A percentile compares a stretch with the other conserved stretches of the same genome.
These are phyloP conservation scores for Phylloporus scabripes DNA, from an alignment of 768 basidiomycete species.

Conservation along the genomic window DNA sequence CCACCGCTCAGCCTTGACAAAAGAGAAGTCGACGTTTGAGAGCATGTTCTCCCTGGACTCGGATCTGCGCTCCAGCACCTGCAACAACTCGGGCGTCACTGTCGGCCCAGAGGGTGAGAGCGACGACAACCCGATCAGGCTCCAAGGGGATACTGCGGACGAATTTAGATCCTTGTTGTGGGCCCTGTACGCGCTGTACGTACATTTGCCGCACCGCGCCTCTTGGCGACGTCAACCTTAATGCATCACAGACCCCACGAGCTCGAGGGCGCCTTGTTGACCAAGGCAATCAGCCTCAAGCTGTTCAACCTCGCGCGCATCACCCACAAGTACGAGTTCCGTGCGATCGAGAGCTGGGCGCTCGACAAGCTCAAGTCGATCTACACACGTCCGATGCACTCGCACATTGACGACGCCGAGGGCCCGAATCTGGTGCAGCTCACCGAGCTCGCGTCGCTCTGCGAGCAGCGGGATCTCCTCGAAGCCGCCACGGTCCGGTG, in stretches of 20 bases:
- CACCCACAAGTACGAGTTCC: slow-evolving; percentile 46
- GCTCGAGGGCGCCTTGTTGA: slow-evolving; percentile 38
- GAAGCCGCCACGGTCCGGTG: slow-evolving; percentile 39
- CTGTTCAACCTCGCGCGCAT: slow-evolving; percentile 45
- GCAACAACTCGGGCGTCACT: slow-evolving; percentile 22
- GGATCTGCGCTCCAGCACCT: slow-evolving; percentile 26
- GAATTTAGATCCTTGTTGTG: slow-evolving; percentile 51
- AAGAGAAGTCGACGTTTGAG: slow-evolving; percentile 44
- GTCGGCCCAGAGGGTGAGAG: slow-evolving; percentile 40
- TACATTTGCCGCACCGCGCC: slow-evolving; percentile 8
- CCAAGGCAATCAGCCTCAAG: slow-evolving; percentile 40
- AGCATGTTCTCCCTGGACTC: slow-evolving; percentile 42
- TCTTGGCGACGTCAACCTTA: slow-evolving; percentile 1
- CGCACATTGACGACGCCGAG: slow-evolving; percentile 28
- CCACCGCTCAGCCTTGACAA: slow-evolving; percentile 37
- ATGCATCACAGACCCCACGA: slow-evolving; percentile 37
- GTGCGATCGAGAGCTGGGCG: slow-evolving; percentile 42
- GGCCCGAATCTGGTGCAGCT: slow-evolving; percentile 41
- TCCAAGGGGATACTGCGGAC: slow-evolving; percentile 43
- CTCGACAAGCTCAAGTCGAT: slow-evolving; percentile 35
- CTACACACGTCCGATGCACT: slow-evolving; percentile 30
- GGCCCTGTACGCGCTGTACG: slow-evolving; percentile 49
- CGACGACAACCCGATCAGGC: slow-evolving; percentile 46
- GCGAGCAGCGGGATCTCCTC: slow-evolving; percentile 41
- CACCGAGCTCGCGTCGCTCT: slow-evolving; percentile 49